Evolutionary conservation across 371 early-diverging fungal genomes (phyloP).

Genomic region (Mucor sp.): DNA sequence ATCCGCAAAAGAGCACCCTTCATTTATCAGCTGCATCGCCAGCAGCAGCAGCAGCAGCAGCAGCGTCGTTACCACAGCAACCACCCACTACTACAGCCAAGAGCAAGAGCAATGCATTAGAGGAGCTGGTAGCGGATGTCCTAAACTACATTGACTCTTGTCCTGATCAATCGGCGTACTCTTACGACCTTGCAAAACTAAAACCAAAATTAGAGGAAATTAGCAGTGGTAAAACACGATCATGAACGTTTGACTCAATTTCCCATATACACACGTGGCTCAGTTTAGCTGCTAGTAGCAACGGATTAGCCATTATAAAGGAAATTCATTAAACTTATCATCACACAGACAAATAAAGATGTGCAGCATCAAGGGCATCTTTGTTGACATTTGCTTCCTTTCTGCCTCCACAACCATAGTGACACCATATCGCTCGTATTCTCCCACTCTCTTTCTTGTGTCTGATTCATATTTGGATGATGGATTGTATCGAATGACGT

Average conservation of each 20-base stretch:
- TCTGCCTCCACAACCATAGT: background rate
- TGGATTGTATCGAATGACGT: background rate
- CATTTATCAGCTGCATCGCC: background rate
- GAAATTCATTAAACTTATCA: background rate
- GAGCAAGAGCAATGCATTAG: conserved; percentile 3
- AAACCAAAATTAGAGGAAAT: conserved; percentile 22
- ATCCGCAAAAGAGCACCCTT: background rate
- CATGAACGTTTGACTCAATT: background rate
- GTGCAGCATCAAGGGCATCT: background rate
- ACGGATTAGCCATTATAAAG: background rate
- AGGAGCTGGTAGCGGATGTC: conserved; percentile 26
- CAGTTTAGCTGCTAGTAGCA: background rate
- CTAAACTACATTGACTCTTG: conserved; percentile 29
- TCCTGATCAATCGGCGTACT: conserved; percentile 27
- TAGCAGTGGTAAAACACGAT: background rate
- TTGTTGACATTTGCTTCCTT: background rate
- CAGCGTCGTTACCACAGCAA: background rate
- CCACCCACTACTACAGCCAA: background rate
- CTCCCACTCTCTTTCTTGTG: background rate
- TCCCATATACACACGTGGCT: conserved; percentile 3
- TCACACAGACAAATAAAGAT: background rate
- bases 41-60: background rate
- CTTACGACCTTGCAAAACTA: conserved; percentile 21
- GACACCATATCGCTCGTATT: background rate
- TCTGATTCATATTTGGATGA: background rate